These are phyloP conservation scores for Silene vulgaris DNA, from an alignment of 179 eudicot genomes.

Conservation along the genomic window DNA sequence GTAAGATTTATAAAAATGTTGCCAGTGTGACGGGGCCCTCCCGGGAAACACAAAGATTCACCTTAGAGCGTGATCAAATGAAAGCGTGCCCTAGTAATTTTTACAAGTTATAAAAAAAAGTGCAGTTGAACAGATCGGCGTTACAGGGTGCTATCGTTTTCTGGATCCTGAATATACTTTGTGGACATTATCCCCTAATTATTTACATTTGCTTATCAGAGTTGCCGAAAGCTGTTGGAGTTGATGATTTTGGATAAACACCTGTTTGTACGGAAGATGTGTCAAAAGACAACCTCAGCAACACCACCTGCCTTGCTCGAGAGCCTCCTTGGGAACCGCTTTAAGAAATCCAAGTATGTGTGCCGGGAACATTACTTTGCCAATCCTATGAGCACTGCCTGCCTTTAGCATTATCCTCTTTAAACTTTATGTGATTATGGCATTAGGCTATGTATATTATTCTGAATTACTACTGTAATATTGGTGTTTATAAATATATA, in stretches of 20 bases:
- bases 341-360: conserved; percentile 41
- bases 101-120: too few species aligned
- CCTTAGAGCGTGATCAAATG: background rate
- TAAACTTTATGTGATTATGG: background rate
- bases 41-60: background rate
- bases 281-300: conserved; percentile 34
- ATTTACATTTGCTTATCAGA: conserved; percentile 40
- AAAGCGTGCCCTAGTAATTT: too few species aligned
- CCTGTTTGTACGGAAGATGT: conserved; percentile 64
- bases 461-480: background rate
- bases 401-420: conserved; percentile 32
- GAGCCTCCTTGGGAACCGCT: conserved; percentile 40
- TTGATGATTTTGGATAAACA: conserved; percentile 69
- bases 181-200: background rate
- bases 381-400: conserved; percentile 58
- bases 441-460: background rate
- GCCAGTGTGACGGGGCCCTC: background rate
- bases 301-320: conserved; percentile 57
- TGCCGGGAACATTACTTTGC: conserved; percentile 71
- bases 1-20: background rate
- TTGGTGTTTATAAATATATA: background rate
- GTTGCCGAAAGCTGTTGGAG: conserved; percentile 63
- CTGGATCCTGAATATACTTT: background rate
- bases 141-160: background rate
- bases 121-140: background rate